A percentile compares a stretch with the other conserved stretches of the same genome.
Conservation (phyloP, 2,329 filamentous ascomycete genomes). For the Elsinoe necatrix region DNA sequence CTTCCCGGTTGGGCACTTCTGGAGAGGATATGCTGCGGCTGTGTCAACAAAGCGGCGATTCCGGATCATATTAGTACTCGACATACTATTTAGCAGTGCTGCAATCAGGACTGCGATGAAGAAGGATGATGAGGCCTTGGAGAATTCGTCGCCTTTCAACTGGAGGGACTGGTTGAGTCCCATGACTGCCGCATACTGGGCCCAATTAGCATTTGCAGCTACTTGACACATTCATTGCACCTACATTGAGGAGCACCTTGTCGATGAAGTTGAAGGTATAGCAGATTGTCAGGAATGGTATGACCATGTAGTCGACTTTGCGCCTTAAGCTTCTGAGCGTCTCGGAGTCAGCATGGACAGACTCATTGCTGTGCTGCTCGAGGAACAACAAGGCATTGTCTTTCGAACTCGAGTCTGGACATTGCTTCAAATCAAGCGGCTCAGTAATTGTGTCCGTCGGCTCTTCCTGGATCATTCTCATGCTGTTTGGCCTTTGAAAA, state of each 20-base stretch:
- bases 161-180: constrained; percentile 48
- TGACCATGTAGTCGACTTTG: constrained; percentile 9
- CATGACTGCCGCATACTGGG: constrained; percentile 60
- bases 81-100: constrained; percentile 51
- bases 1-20: constrained; percentile 51
- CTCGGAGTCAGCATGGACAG: background rate
- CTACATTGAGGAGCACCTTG: constrained; percentile 55
- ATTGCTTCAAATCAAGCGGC: background rate
- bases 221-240: constrained; percentile 21
- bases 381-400: constrained; percentile 8
- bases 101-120: constrained; percentile 54
- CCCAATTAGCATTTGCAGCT: background rate
- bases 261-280: constrained; percentile 57
- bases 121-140: constrained; percentile 53
- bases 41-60: background rate
- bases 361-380: background rate
- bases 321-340: background rate
- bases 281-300: constrained; percentile 49
- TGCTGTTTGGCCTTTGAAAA: background rate
- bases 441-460: background rate
- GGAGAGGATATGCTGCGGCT: constrained; percentile 31
- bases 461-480: background rate
- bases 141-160: constrained; percentile 53
- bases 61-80: background rate
- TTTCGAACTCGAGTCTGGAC: background rate